Conservation (phyloP, 805 yeast genomes). For the Phaffomyces antillensis region DNA sequence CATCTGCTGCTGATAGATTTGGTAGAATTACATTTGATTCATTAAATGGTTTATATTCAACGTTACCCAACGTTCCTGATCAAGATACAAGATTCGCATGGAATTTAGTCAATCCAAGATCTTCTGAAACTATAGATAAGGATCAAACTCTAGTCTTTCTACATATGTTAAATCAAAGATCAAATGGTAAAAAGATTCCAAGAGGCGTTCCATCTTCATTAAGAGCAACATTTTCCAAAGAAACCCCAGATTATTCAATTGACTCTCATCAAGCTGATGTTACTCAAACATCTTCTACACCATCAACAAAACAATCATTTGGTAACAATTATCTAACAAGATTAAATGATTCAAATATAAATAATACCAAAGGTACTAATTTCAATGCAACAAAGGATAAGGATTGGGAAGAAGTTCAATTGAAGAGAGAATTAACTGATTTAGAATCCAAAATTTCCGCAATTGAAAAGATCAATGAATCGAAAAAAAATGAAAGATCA, state of each 20-base stretch:
- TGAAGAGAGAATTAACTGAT: constrained; percentile 70
- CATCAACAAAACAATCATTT: constrained; percentile 31
- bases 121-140: constrained; percentile 80
- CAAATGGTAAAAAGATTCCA: constrained; percentile 79
- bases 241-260: constrained; percentile 65
- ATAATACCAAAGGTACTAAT: constrained; percentile 52
- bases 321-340: constrained; percentile 49
- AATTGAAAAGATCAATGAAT: constrained; percentile 43
- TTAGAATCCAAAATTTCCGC: constrained; percentile 57
- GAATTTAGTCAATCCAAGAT: constrained; percentile 91
- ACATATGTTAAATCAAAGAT: constrained; percentile 87
- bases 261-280: constrained; percentile 42
- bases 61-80: constrained; percentile 67
- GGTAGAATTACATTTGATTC: constrained; percentile 78
- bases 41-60: constrained; percentile 57
- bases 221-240: constrained; percentile 86
- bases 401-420: constrained; percentile 88
- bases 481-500: constrained; percentile 26
- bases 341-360: constrained; percentile 39
- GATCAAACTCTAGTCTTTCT: constrained; percentile 87
- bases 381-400: constrained; percentile 63
- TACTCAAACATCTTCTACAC: constrained; percentile 16
- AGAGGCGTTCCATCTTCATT: constrained; percentile 90
- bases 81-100: constrained; percentile 86
- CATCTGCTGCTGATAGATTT: constrained; percentile 63